Evolutionary conservation across 306 rosid species (phyloP), one percentile per base, ranked within the genome.

Genomic region (Trifolium dubium): DNA sequence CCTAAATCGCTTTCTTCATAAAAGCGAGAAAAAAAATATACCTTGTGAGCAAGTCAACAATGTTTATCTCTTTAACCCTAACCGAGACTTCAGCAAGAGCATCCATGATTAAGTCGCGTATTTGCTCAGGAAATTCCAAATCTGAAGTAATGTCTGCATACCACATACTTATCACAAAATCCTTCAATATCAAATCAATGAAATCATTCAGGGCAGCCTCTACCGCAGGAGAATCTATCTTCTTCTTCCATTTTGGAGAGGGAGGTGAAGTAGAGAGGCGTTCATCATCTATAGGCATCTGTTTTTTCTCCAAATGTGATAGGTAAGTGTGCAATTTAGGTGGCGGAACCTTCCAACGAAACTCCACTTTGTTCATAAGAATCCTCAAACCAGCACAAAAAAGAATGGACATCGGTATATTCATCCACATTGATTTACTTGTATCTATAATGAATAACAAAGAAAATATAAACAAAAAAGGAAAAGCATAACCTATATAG

Each of bases 381-480:
- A 90, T 74, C n/a, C 96, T 96, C 56, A 95, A 11, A 55, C 71
- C 89, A 70, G 72, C 73, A 30, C 85, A 89, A 47, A 92, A 75
- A 43, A 95, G 74, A 80, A 95, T 76, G 58, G 99, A 82, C 67
- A 95, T 73, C 28, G 99, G 99, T 49, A 90, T 28, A 84, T 95
- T 95, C 97, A 92, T 90, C 98, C 93, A 88, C 98, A 90, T 90
- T 66, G 99, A 92, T 77, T 95, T 92, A 82, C 99, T 95, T 6
- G 99, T 88, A 86, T 95, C 99, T 95, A 88, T 41, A 77, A 67
- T 41, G 61, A 58, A 50, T 56, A 62, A 44, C 12, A 74, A 37
- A 67, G 14, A 60, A 60, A 31, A 14, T 60, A 60, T 60, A 31
- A 62, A 39, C 64, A 58, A 37, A 28, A 19, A 31, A 66, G 41